Conservation (phyloP, 352 stramenopile species). For the Phytophthora boehmeriae region DNA sequence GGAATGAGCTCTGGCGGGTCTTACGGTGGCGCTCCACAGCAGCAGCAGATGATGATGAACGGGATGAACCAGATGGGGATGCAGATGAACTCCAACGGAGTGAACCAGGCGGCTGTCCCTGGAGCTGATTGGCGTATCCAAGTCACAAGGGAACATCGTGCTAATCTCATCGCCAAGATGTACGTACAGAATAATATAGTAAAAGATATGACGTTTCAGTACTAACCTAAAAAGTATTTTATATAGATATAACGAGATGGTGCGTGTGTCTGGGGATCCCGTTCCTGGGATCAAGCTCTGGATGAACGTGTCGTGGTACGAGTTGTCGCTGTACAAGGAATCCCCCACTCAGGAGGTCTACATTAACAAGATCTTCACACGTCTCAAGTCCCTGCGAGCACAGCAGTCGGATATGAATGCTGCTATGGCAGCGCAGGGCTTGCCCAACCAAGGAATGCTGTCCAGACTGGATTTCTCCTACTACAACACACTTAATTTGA, state of each 20-base stretch:
- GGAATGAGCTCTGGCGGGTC: constrained; percentile 28
- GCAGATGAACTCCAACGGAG: constrained; percentile 42
- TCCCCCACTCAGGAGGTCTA: constrained; percentile 86
- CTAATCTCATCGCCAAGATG: constrained; percentile 88
- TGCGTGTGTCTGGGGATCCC: constrained; percentile 78
- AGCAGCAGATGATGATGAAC: constrained; percentile 71
- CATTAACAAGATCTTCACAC: constrained; percentile 90
- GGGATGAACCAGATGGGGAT: constrained; percentile 40
- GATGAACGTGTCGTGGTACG: constrained; percentile 90
- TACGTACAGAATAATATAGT: too few species aligned
- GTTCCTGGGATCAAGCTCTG: constrained; percentile 85
- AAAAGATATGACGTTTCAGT: not conserved
- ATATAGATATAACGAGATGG: constrained; percentile 80
- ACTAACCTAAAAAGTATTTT: too few species aligned
- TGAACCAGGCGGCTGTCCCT: constrained; percentile 38
- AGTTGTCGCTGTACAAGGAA: constrained; percentile 88
- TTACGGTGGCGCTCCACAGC: constrained; percentile 35
- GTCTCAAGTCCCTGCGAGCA: constrained; percentile 75
- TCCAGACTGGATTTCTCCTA: constrained; percentile 82
- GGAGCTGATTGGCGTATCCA: constrained; percentile 75
- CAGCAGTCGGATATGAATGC: constrained; percentile 81
- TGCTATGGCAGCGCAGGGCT: constrained; percentile 60
- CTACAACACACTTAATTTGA: constrained; percentile 75
- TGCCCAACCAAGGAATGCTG: constrained; percentile 79
- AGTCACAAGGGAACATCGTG: constrained; percentile 76